phyloP scores from a whole-genome alignment of 805 yeast genomes.

The Cyberlindnera saturnus region DNA sequence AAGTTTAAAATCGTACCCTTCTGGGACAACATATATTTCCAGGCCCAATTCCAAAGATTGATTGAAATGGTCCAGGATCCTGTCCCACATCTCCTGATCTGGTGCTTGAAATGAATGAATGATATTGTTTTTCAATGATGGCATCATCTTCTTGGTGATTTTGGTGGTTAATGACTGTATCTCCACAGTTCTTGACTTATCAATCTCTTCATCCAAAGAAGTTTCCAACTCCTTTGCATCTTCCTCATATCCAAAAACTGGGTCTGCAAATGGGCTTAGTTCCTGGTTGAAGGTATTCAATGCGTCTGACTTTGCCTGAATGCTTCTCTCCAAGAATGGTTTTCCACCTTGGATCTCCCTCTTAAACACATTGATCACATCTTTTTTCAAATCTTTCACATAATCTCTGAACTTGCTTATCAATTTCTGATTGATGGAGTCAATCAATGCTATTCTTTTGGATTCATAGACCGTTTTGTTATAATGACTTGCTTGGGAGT shows the following conservation, averaged over 20 bases:
- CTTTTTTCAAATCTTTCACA: slow-evolving; percentile 31
- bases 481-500: slow-evolving; percentile 72
- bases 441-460: slow-evolving; percentile 44
- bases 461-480: slow-evolving; percentile 58
- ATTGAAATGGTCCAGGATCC: slow-evolving; percentile 39
- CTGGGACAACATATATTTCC: slow-evolving; percentile 24
- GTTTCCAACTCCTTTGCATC: slow-evolving; percentile 29
- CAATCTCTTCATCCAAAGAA: slow-evolving; percentile 23
- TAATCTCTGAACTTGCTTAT: slow-evolving; percentile 37
- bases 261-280: slow-evolving; percentile 15
- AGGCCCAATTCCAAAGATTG: slow-evolving; percentile 26
- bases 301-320: slow-evolving; percentile 24
- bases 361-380: slow-evolving; percentile 12
- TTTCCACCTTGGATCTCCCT: slow-evolving; percentile 9
- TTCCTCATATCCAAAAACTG: slow-evolving; percentile 24
- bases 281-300: slow-evolving; percentile 12
- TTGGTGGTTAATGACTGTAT: slow-evolving; percentile 31
- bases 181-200: slow-evolving; percentile 18
- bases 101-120: slow-evolving; percentile 46
- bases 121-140: slow-evolving; percentile 45
- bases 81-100: slow-evolving; percentile 54
- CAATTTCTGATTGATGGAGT: slow-evolving; percentile 42
- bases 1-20: slow-evolving; percentile 54
- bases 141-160: slow-evolving; percentile 39
- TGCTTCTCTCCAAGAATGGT: slow-evolving; percentile 28